Percentiles rank a stretch among this genome's conserved stretches.
Evolutionary conservation across 2,329 filamentous ascomycete genomes (phyloP).

Genomic region (Ascocoryne sarcoides): DNA sequence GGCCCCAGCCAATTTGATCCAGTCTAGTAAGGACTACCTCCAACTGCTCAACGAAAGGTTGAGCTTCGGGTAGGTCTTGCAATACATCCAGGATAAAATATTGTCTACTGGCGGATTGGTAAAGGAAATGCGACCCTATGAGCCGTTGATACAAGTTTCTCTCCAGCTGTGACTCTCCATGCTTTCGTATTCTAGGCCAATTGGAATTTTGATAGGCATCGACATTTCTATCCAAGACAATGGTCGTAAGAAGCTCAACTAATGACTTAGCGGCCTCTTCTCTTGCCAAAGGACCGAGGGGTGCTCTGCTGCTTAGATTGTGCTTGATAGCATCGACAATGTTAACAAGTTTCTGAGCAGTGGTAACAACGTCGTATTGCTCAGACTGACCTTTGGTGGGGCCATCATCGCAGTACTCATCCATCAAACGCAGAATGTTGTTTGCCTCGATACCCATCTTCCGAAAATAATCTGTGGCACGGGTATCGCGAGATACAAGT

Average conservation of each 20-base stretch:
- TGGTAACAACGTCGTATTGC: slow-evolving; percentile 21
- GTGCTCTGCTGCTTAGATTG: slow-evolving; percentile 14
- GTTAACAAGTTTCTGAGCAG: slow-evolving; percentile 17
- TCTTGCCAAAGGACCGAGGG: slow-evolving; percentile 12
- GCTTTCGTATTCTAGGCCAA: slow-evolving; percentile 15
- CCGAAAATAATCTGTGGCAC: slow-evolving; percentile 20
- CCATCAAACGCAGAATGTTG: slow-evolving; percentile 13
- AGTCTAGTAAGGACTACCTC: slow-evolving; percentile 15
- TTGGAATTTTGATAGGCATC: slow-evolving; percentile 17
- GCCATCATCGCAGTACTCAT: slow-evolving; percentile 20
- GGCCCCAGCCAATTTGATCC: slow-evolving; percentile 12
- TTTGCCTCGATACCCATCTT: slow-evolving; percentile 20
- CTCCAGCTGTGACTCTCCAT: slow-evolving; percentile 19
- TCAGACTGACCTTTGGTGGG: slow-evolving; percentile 7
- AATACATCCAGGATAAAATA: slow-evolving; percentile 22
- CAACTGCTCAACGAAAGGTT: slow-evolving; percentile 15
- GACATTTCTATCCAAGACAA: slow-evolving; percentile 18
- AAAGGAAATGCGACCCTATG: slow-evolving; percentile 15
- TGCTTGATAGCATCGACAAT: slow-evolving; percentile 20
- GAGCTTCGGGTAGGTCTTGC: slow-evolving; percentile 21
- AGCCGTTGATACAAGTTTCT: slow-evolving; percentile 24
- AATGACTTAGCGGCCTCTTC: slow-evolving; percentile 20
- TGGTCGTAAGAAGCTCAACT: slow-evolving; percentile 19
- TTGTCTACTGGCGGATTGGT: slow-evolving; percentile 11
- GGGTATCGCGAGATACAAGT: slow-evolving; percentile 16